Evolutionary conservation across 1,139 yeast species (phyloP).

Genomic region (Diutina rugosa): DNA sequence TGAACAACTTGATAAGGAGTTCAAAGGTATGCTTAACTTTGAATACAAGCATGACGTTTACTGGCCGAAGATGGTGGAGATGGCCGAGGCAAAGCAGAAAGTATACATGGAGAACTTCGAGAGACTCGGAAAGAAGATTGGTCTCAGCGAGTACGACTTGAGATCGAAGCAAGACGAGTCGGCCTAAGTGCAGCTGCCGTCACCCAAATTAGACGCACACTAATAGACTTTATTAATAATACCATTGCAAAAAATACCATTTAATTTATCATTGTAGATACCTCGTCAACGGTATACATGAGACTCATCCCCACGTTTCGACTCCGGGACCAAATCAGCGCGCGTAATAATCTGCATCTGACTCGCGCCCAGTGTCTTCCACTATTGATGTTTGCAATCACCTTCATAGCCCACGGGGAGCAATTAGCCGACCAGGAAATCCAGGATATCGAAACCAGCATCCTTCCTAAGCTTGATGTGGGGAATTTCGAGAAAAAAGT

Average conservation of each 20-base stretch:
- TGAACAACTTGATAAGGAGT: constrained; percentile 34
- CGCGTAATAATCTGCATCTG: neutral
- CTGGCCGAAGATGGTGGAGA: constrained; percentile 30
- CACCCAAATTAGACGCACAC: neutral
- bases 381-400: constrained; percentile 4
- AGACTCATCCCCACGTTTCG: neutral
- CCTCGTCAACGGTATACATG: neutral
- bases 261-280: too few species aligned
- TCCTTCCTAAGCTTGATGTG: constrained; percentile 4
- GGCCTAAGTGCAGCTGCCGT: neutral
- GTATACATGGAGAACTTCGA: constrained; percentile 25
- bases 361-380: neutral
- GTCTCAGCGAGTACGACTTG: constrained; percentile 33
- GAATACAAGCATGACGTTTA: constrained; percentile 30
- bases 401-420: constrained; percentile 7
- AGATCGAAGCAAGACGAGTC: constrained; percentile 3
- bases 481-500: constrained; percentile 5
- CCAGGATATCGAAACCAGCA: constrained; percentile 4
- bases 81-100: constrained; percentile 23
- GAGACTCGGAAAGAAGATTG: constrained; percentile 25
- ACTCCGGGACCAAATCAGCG: neutral
- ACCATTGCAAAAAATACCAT: neutral
- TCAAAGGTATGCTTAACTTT: constrained; percentile 29
- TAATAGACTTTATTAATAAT: neutral
- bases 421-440: constrained; percentile 5